Conservation (phyloP, 2,329 filamentous ascomycete species). For the Pleomassaria siparia region DNA sequence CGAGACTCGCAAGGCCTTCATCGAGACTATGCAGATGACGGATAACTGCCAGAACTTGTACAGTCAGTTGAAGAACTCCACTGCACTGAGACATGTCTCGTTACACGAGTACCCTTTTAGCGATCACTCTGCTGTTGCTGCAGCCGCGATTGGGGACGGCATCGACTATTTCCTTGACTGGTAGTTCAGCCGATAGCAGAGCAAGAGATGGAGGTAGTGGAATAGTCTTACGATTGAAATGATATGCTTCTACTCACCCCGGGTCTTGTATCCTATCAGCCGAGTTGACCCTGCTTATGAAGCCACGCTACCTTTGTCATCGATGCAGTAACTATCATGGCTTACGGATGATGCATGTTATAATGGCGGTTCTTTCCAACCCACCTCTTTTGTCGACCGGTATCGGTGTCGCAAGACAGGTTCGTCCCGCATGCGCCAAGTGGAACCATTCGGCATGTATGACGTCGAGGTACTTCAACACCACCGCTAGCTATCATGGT, state of each 20-base stretch:
- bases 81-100: conserved; percentile 26
- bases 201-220: too few species aligned
- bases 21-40: conserved; percentile 26
- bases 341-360: not conserved
- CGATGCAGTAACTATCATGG: not conserved
- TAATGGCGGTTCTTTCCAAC: too few species aligned
- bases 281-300: too few species aligned
- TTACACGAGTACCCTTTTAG: conserved; percentile 35
- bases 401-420: not conserved
- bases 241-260: too few species aligned
- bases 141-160: conserved; percentile 30
- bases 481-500: not conserved
- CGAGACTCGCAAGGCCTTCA: conserved; percentile 25
- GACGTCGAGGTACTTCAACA: not conserved
- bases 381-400: not conserved
- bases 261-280: too few species aligned
- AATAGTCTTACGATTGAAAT: too few species aligned
- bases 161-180: conserved; percentile 39
- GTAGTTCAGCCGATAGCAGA: conserved; percentile 8
- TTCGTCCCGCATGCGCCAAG: not conserved
- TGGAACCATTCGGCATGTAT: not conserved
- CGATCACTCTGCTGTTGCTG: conserved; percentile 33
- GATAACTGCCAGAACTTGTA: conserved; percentile 26
- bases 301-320: not conserved
- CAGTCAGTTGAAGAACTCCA: conserved; percentile 20